These are phyloP conservation scores for Scleromitrula shiraiana DNA, from an alignment of 2,329 filamentous ascomycete genomes.

Conservation along the genomic window DNA sequence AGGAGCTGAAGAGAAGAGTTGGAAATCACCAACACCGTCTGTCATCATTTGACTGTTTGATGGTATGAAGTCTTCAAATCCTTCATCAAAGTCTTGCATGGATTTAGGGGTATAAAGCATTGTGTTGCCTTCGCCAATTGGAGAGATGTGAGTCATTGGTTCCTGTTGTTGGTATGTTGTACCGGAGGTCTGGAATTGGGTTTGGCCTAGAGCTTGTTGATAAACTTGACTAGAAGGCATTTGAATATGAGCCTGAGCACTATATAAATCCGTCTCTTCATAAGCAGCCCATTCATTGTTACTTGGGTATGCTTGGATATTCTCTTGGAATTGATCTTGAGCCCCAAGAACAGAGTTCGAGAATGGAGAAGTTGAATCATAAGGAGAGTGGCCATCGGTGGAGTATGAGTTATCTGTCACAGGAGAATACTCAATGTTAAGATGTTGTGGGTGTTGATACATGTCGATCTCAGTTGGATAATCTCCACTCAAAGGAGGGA, in stretches of 20 bases:
- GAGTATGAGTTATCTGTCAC: conserved; percentile 23
- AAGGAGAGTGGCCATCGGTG: conserved; percentile 24
- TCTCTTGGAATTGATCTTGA: conserved; percentile 44
- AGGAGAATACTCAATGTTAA: conserved; percentile 25
- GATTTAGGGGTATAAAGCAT: conserved; percentile 63
- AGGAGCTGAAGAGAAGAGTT: conserved; percentile 24
- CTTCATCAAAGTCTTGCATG: conserved; percentile 53
- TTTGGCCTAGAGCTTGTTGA: conserved; percentile 28
- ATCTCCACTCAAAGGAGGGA: background rate
- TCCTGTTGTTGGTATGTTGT: conserved; percentile 15
- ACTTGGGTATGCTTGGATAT: conserved; percentile 45
- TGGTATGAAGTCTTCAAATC: conserved; percentile 21
- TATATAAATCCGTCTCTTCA: conserved; percentile 53
- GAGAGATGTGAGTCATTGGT: conserved; percentile 52
- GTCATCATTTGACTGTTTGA: conserved; percentile 12
- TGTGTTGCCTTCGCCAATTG: conserved; percentile 57
- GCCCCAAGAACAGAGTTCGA: conserved; percentile 28
- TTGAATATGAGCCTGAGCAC: conserved; percentile 48
- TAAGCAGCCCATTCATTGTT: conserved; percentile 47
- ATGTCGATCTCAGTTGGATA: conserved; percentile 20
- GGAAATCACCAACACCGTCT: conserved; percentile 20
- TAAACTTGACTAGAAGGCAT: conserved; percentile 37
- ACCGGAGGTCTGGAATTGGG: conserved; percentile 26
- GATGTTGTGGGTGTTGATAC: conserved; percentile 17
- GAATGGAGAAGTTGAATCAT: conserved; percentile 33